Evolutionary conservation across 2,329 filamentous ascomycete genomes (phyloP), one percentile per base, ranked within the genome.

Genomic region (Monilinia fructicola): DNA sequence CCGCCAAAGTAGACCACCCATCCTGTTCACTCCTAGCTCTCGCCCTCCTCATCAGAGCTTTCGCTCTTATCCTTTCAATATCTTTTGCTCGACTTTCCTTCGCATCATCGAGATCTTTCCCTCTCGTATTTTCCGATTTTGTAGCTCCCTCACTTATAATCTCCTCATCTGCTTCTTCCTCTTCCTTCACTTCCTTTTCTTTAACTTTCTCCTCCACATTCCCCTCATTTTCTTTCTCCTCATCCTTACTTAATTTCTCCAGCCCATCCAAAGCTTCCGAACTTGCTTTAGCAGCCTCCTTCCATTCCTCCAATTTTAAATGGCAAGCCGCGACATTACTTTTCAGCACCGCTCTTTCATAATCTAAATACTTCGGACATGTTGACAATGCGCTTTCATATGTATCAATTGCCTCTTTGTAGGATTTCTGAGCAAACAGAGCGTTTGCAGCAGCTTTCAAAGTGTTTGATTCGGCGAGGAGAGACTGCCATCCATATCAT

Each of bases 291-390:
- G 93, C 84, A 12, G 92, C 91, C 40, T 91, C 87, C 71, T 93
- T 92, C 91, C 93, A 97, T 69, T 94, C 89, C 68, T 88, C 83
- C 3, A 96, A 81, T 76, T 96, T 96, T 65, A 98, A 78, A 73
- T 97, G 87, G 76, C 93, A 97, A 12, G 93, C 94, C 1, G 94
- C 86, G 71, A 97, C 89, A 80, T 98, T 98, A 76, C 90, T 93
- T 67, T 89, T 87, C 7, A 98, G 82, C 12, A 98, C 91, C 35
- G 93, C 92, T 69, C 94, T 83, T 72, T 97, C 92, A 79, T 92
- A 97, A 76, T 94, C 88, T 35, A 96, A 85, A 76, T 96, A 96
- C 70, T 87, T 88, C 2, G 94, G 94, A 74, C 92, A 93, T 10
- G 88, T 85, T 16, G 87, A 83, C 3, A 96, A 82, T 28, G 95